Evolutionary conservation across 1,284 basidiomycete species (phyloP), one percentile per base, ranked within the genome.

Genomic region (Boletus hoseneyae): DNA sequence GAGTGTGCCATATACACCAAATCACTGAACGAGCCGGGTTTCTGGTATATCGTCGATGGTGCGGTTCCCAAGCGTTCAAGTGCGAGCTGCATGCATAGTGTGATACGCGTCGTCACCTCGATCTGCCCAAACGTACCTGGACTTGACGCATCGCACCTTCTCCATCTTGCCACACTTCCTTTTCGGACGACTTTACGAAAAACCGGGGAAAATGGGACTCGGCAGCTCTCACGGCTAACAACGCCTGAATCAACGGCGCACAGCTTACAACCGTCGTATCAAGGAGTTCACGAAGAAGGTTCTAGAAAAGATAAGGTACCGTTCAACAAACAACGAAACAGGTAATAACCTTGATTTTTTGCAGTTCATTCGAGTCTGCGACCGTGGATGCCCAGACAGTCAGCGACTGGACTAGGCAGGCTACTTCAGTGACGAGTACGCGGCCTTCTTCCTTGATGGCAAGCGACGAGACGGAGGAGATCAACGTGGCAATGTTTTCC

Each of bases 1-100:
- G 64, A 61, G 57, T 84, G 77, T 1, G 81, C 75, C 25, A 80
- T 63, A 35, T 80, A 68, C 10, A 82, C 60, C 42, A 85, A 63
- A 44, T 72, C 60, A 45, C 68, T 62, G 55, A 74, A 55, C 40
- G 73, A 62, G 21, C 29, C 42, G 21, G 29, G 29, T 6, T 25
- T 25, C 29, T 10, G 29, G 11, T 25, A 15, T n/a, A 23, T 40
- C n/a, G 40, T 35, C 13, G 33, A 23, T 3, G 44, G 36, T 3
- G 19, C 32, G 1, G 32, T 27, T 30, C 44, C 54, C n/a, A 64
- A 21, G n/a, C 1, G 16, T 45, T 52, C 33, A 9, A 64, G 62
- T 4, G 57, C 62, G 30, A 53, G 50, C 63, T 64, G 38, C 15
- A 10, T 45, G 19, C 0, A 41, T 19, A n/a, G 25, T 40, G 39